Evolutionary conservation across 2,329 filamentous ascomycete genomes (phyloP).

Genomic region (Aurifilum marmelostoma): DNA sequence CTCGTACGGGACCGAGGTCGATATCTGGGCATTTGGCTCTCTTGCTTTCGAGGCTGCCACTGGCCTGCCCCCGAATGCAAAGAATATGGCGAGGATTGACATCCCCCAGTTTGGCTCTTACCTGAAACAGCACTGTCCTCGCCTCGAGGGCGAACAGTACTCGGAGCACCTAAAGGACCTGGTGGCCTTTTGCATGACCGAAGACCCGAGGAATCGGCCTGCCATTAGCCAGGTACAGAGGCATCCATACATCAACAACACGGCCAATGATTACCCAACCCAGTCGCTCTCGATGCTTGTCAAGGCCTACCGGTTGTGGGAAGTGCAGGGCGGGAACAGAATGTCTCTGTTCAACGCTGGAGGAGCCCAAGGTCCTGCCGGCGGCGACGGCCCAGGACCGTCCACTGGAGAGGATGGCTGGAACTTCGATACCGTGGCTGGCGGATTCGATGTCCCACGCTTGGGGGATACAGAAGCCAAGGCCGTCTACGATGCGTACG

Average conservation of each 20-base stretch:
- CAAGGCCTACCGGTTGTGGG: conserved; percentile 74
- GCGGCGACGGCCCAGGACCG: conserved; percentile 38
- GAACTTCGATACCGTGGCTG: conserved; percentile 69
- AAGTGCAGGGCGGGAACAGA: conserved; percentile 71
- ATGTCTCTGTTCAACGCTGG: conserved; percentile 65
- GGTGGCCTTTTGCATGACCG: conserved; percentile 72
- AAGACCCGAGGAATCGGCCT: conserved; percentile 69
- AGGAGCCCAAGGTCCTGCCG: conserved; percentile 57
- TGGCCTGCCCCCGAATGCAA: conserved; percentile 72
- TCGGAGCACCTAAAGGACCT: conserved; percentile 70
- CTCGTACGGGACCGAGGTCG: conserved; percentile 72
- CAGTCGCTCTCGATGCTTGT: conserved; percentile 67
- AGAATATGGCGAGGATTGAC: conserved; percentile 50
- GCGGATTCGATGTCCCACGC: conserved; percentile 61
- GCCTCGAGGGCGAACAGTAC: conserved; percentile 72
- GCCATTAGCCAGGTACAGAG: conserved; percentile 69
- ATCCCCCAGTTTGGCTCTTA: conserved; percentile 58
- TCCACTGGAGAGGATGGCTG: conserved; percentile 59
- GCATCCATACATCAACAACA: conserved; percentile 70
- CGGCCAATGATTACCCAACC: conserved; percentile 65
- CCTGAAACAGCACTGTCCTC: conserved; percentile 64
- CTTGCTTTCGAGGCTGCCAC: conserved; percentile 82
- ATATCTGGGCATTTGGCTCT: conserved; percentile 85
- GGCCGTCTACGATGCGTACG: conserved; percentile 62
- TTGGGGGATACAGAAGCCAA: conserved; percentile 57